These are phyloP conservation scores for Panicum virgatum DNA, from an alignment of 202 grass and related monocot species.

Conservation along the genomic window DNA sequence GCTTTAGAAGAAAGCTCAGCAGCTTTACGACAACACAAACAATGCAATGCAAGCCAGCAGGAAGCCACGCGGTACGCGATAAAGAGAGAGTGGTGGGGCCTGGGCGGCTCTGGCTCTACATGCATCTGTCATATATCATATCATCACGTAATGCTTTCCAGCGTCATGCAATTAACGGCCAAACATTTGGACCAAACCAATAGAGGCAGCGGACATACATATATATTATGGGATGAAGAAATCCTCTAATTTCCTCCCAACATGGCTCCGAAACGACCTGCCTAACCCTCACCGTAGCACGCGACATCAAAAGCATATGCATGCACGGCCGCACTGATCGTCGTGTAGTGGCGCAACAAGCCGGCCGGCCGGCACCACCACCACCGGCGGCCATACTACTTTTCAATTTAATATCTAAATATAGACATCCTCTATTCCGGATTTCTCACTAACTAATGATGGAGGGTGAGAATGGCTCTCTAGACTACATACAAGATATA, in stretches of 20 bases:
- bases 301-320: too few species aligned
- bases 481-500: too few species aligned
- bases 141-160: background rate
- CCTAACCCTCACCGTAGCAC: background rate
- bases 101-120: background rate
- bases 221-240: background rate
- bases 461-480: too few species aligned
- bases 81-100: background rate
- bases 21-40: too few species aligned
- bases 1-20: background rate
- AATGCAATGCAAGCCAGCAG: background rate
- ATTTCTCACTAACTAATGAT: too few species aligned
- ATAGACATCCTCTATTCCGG: too few species aligned
- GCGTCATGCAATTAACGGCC: slow-evolving; percentile 8
- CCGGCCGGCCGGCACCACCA: background rate
- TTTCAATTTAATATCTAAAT: too few species aligned
- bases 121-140: too few species aligned
- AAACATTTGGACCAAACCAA: background rate
- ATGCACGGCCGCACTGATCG: background rate
- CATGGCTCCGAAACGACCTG: slow-evolving; percentile 4
- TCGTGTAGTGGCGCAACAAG: background rate
- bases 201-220: background rate
- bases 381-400: background rate
- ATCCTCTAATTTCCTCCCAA: background rate
- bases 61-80: background rate